These are phyloP conservation scores for Ustilago vetiveriae DNA, from an alignment of 1,284 basidiomycete genomes.

Conservation along the genomic window DNA sequence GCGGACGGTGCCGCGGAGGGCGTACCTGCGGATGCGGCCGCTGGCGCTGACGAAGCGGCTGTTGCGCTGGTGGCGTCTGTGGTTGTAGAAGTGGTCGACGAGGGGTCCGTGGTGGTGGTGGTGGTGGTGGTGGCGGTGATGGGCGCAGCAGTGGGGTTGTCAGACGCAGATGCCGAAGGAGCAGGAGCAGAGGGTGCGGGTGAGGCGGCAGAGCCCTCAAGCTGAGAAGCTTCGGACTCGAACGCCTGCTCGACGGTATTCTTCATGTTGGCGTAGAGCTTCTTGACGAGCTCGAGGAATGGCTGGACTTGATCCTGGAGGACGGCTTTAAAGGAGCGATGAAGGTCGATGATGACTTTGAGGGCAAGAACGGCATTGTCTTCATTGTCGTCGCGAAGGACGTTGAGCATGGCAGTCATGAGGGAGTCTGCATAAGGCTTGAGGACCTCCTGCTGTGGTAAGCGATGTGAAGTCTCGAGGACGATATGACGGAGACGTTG, in stretches of 20 bases:
- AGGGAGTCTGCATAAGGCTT: constrained; percentile 78
- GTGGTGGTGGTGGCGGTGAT: constrained; percentile 2
- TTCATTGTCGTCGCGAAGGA: constrained; percentile 92
- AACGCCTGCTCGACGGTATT: constrained; percentile 81
- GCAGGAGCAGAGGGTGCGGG: constrained; percentile 13
- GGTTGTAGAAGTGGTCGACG: constrained; percentile 13
- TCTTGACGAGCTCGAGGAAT: constrained; percentile 79
- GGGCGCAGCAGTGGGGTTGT: constrained; percentile 3
- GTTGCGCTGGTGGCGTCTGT: constrained; percentile 8
- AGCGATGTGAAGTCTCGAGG: constrained; percentile 75
- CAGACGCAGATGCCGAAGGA: neutral
- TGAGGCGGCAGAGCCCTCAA: constrained; percentile 8
- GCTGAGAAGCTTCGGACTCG: constrained; percentile 58
- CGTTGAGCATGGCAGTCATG: constrained; percentile 78
- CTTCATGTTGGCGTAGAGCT: constrained; percentile 81
- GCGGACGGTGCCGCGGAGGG: constrained; percentile 8
- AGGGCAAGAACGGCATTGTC: constrained; percentile 91
- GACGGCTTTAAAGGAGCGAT: constrained; percentile 68
- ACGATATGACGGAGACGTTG: constrained; percentile 74
- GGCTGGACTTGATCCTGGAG: constrained; percentile 82
- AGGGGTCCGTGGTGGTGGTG: neutral
- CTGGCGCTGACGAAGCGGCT: constrained; percentile 4
- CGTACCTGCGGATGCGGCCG: constrained; percentile 6
- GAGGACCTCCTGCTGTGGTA: constrained; percentile 83
- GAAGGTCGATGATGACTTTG: constrained; percentile 87